phyloP scores from a whole-genome alignment of 805 yeast genomes.

The Candida caryicola region DNA sequence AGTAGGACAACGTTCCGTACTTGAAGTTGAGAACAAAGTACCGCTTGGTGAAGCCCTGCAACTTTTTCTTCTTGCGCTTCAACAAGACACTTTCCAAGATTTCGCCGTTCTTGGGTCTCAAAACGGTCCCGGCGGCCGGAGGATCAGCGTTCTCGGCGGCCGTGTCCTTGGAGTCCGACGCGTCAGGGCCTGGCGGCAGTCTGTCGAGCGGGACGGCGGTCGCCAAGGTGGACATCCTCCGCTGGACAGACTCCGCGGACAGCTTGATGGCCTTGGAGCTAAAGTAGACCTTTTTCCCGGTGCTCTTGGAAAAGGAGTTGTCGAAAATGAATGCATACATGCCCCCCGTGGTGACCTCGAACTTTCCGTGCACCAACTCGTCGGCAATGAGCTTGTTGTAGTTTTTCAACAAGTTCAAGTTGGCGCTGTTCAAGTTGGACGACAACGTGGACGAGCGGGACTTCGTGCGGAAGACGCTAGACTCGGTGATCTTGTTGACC shows the following conservation, averaged over 20 bases:
- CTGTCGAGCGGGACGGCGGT: not conserved
- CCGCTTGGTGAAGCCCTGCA: constrained; percentile 83
- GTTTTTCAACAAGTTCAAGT: constrained; percentile 53
- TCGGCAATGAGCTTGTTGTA: constrained; percentile 52
- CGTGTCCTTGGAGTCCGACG: not conserved
- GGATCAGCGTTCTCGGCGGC: not conserved
- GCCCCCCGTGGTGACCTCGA: constrained; percentile 61
- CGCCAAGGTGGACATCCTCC: not conserved
- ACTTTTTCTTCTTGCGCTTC: constrained; percentile 75
- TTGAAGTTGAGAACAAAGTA: constrained; percentile 80
- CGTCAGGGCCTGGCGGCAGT: too few species aligned
- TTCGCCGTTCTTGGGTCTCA: constrained; percentile 58
- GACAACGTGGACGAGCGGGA: constrained; percentile 40
- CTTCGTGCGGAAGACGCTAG: constrained; percentile 29
- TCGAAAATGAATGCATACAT: constrained; percentile 87
- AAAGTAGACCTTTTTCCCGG: constrained; percentile 76
- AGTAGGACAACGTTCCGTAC: constrained; percentile 81
- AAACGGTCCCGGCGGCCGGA: constrained; percentile 10
- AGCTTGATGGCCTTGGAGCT: constrained; percentile 29
- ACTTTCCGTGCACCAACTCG: constrained; percentile 59
- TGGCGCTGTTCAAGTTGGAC: constrained; percentile 37
- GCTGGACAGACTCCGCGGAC: not conserved
- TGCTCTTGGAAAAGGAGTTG: constrained; percentile 84
- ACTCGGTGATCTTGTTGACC: constrained; percentile 34
- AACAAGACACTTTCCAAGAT: constrained; percentile 73